A percentile compares a stretch with the other conserved stretches of the same genome.
phyloP scores from a whole-genome alignment of 2,329 filamentous ascomycete genomes.

The Sclerotinia subarctica region DNA sequence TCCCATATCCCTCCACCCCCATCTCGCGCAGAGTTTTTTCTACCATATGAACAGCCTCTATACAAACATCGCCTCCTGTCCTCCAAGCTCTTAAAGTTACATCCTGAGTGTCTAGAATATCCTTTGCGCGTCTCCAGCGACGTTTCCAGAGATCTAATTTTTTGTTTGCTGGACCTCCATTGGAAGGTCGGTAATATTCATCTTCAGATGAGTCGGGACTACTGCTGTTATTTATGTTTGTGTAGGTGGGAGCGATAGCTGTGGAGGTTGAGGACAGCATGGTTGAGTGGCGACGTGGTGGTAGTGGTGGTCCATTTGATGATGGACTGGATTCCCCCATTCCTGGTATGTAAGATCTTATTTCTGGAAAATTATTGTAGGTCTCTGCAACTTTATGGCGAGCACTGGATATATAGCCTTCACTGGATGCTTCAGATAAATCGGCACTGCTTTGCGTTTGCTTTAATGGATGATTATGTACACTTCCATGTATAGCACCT shows the following conservation, averaged over 20 bases:
- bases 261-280: slow-evolving; percentile 9
- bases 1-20: slow-evolving; percentile 37
- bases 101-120: slow-evolving; percentile 58
- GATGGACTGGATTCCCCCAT: slow-evolving; percentile 13
- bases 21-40: slow-evolving; percentile 51
- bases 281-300: slow-evolving; percentile 28
- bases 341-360: slow-evolving; percentile 35
- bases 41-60: slow-evolving; percentile 63
- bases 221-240: slow-evolving; percentile 21
- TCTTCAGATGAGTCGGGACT: slow-evolving; percentile 34
- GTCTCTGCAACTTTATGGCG: slow-evolving; percentile 35
- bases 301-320: slow-evolving; percentile 27
- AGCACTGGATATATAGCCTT: slow-evolving; percentile 35
- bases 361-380: slow-evolving; percentile 38
- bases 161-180: slow-evolving; percentile 50
- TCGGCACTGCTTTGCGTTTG: slow-evolving; percentile 34
- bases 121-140: slow-evolving; percentile 62
- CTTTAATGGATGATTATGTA: slow-evolving; percentile 30
- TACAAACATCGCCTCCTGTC: slow-evolving; percentile 65
- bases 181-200: slow-evolving; percentile 28
- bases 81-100: slow-evolving; percentile 72
- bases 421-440: slow-evolving; percentile 24
- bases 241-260: slow-evolving; percentile 25
- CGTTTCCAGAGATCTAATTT: slow-evolving; percentile 71
- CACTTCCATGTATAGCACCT: slow-evolving; percentile 16